phyloP scores from a whole-genome alignment of 805 yeast genomes.

The Clavispora asparagi region DNA sequence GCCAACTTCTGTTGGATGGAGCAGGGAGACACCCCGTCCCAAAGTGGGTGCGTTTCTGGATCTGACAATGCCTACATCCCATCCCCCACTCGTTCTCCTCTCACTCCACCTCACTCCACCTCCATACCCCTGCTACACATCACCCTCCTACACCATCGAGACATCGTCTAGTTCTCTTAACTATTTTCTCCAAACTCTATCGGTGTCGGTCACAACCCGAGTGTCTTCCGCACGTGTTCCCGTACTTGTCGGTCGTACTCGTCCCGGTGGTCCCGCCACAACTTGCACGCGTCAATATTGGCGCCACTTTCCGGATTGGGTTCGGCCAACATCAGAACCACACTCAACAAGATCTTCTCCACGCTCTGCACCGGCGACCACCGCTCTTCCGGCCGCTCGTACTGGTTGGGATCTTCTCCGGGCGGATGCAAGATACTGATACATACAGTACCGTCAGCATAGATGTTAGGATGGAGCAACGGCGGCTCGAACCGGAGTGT shows the following conservation, averaged over 20 bases:
- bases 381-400: conserved; percentile 91
- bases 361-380: conserved; percentile 98
- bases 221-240: conserved; percentile 59
- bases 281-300: conserved; percentile 70
- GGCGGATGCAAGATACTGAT: conserved; percentile 93
- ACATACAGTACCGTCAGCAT: conserved; percentile 93
- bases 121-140: too few species aligned
- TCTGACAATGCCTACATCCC: too few species aligned
- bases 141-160: too few species aligned
- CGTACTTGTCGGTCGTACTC: conserved; percentile 64
- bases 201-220: conserved; percentile 51
- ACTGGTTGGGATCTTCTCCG: conserved; percentile 95
- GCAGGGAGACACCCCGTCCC: too few species aligned
- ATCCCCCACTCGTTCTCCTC: too few species aligned
- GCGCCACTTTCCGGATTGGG: conserved; percentile 98
- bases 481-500: conserved; percentile 71
- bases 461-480: conserved; percentile 88
- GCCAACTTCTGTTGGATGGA: too few species aligned
- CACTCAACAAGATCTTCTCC: conserved; percentile 91
- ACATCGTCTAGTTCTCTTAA: too few species aligned
- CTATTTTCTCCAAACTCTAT: too few species aligned
- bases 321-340: conserved; percentile 93
- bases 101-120: too few species aligned
- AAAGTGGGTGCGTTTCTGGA: too few species aligned
- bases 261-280: conserved; percentile 83